phyloP scores from a whole-genome alignment of 176 grass and related monocot genomes.

The Ampelocalamus luodianensis region DNA sequence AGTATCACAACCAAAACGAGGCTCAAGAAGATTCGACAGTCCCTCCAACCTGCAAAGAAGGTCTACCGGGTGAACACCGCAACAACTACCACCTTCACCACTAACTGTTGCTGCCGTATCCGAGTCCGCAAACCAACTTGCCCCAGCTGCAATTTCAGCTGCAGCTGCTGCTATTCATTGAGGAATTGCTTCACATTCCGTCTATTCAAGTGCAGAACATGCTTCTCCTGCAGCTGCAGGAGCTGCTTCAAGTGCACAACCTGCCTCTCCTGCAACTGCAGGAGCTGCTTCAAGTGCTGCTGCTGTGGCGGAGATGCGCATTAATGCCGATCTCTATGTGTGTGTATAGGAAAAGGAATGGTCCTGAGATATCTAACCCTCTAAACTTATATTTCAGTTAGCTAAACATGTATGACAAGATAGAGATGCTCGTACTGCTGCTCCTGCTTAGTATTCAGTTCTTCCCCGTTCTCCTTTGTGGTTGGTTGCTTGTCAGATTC shows the following conservation, averaged over 20 bases:
- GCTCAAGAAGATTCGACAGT: conserved; percentile 88
- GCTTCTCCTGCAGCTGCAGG: conserved; percentile 35
- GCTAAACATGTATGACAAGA: conserved; percentile 38
- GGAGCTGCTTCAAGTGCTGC: conserved; percentile 56
- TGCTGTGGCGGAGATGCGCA: conserved; percentile 36
- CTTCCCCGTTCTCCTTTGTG: conserved; percentile 21
- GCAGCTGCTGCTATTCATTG: conserved; percentile 39
- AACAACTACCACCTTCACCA: conserved; percentile 77
- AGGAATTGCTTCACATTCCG: conserved; percentile 23
- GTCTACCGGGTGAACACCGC: conserved; percentile 31
- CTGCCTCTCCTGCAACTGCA: conserved; percentile 46
- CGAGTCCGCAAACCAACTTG: conserved; percentile 71
- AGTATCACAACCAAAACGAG: conserved; percentile 65
- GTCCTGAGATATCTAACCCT: conserved; percentile 48
- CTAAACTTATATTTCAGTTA: conserved; percentile 45
- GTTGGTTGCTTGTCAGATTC: conserved; percentile 38
- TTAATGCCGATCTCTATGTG: conserved; percentile 6
- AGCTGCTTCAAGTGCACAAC: conserved; percentile 42
- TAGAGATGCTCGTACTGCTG: neutral
- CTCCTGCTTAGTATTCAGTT: neutral
- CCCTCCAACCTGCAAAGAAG: conserved; percentile 51
- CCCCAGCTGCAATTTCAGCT: conserved; percentile 52
- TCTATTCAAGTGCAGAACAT: conserved; percentile 27
- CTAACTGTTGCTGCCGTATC: conserved; percentile 82
- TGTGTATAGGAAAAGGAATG: conserved; percentile 49